Evolutionary conservation across 768 basidiomycete genomes (phyloP).

Genomic region (Phylloporus sp.): DNA sequence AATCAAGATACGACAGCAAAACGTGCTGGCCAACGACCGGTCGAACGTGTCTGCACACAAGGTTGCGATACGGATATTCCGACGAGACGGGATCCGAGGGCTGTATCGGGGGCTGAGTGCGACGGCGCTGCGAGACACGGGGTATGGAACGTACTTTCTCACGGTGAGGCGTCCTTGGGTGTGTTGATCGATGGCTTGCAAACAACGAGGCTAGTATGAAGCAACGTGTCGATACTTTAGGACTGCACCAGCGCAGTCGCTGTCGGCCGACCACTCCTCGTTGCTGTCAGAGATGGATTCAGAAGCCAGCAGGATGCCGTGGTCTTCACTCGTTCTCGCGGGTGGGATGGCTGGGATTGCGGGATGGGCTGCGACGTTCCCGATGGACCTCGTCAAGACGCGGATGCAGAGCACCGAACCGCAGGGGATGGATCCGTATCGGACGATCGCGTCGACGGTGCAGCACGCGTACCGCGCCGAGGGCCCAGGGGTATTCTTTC

Average conservation of each 20-base stretch:
- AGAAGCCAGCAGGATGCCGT: slow-evolving; percentile 36
- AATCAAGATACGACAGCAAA: slow-evolving; percentile 83
- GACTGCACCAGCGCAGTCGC: slow-evolving; percentile 7
- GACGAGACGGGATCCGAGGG: slow-evolving; percentile 54
- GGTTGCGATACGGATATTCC: slow-evolving; percentile 56
- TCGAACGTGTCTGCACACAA: slow-evolving; percentile 44
- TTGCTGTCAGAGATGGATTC: slow-evolving; percentile 41
- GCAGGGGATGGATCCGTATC: slow-evolving; percentile 45
- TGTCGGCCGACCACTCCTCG: slow-evolving; percentile 29
- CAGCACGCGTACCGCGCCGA: slow-evolving; percentile 57
- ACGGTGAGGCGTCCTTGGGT: slow-evolving; percentile 47
- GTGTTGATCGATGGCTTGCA: slow-evolving; percentile 2
- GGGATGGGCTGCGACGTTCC: slow-evolving; percentile 82
- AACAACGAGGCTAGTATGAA: slow-evolving; percentile 48
- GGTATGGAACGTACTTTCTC: slow-evolving; percentile 84
- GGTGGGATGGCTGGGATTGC: slow-evolving; percentile 74
- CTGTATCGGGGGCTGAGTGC: slow-evolving; percentile 74
- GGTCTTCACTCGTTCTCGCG: slow-evolving; percentile 62
- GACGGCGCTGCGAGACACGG: slow-evolving; percentile 74
- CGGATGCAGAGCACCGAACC: slow-evolving; percentile 60
- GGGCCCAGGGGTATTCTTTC: slow-evolving; percentile 68
- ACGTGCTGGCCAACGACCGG: slow-evolving; percentile 33
- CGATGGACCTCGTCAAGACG: slow-evolving; percentile 88
- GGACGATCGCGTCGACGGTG: slow-evolving; percentile 55
- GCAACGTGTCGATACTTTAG: slow-evolving; percentile 53